Conservation (phyloP, 148 eudicot species). For the Amaranthus hypochondriacus region DNA sequence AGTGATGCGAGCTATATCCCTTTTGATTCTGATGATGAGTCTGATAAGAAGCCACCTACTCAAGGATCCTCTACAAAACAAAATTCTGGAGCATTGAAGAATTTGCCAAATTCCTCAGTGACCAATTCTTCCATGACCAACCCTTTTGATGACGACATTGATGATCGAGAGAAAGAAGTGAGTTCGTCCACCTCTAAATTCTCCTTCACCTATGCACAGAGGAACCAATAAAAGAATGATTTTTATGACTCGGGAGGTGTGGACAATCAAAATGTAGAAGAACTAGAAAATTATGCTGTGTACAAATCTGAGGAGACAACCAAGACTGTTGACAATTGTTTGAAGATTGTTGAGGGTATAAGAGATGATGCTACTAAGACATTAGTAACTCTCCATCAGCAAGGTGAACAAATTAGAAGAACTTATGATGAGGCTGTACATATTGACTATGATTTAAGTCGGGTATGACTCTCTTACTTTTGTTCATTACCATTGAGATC, state of each 20-base stretch:
- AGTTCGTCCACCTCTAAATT: constrained; percentile 35
- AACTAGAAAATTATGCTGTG: constrained; percentile 74
- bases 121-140: constrained; percentile 36
- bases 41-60: constrained; percentile 43
- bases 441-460: constrained; percentile 80
- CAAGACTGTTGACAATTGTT: constrained; percentile 56
- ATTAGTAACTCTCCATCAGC: constrained; percentile 72
- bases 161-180: constrained; percentile 22
- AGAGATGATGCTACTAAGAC: constrained; percentile 87
- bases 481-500: too few species aligned
- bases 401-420: constrained; percentile 82
- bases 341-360: constrained; percentile 77
- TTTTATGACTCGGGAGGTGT: constrained; percentile 82
- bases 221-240: constrained; percentile 73
- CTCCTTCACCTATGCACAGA: constrained; percentile 38
- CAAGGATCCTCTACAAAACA: constrained; percentile 35
- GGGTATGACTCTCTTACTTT: constrained; percentile 61
- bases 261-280: constrained; percentile 68
- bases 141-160: constrained; percentile 58
- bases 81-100: constrained; percentile 45
- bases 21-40: constrained; percentile 72
- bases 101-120: too few species aligned
- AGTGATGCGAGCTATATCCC: constrained; percentile 45
- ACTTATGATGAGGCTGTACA: constrained; percentile 77
- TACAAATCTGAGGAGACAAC: constrained; percentile 89